phyloP scores from a whole-genome alignment of 768 basidiomycete species.

The Tylopilus sp. region DNA sequence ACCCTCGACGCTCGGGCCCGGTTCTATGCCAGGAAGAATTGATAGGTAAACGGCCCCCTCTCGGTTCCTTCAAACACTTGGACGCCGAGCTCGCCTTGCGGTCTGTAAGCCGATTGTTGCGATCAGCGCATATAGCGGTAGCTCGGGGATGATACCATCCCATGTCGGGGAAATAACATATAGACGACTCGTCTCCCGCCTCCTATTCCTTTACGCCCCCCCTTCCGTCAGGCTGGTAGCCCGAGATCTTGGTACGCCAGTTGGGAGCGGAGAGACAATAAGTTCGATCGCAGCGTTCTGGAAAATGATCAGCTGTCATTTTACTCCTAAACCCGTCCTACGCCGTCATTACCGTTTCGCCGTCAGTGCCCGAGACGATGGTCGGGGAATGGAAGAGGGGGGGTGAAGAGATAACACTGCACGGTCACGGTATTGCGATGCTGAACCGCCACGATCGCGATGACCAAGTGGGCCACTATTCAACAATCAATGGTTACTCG shows the following conservation, averaged over 20 bases:
- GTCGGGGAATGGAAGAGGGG: background rate
- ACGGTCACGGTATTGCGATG: background rate
- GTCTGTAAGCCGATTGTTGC: too few relatives aligned
- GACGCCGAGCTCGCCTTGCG: background rate
- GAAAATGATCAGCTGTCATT: background rate
- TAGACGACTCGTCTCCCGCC: background rate
- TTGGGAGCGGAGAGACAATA: background rate
- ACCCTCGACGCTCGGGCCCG: background rate
- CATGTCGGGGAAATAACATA: background rate
- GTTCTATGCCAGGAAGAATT: background rate
- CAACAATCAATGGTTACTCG: background rate
- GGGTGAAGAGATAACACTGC: background rate
- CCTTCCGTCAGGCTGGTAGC: background rate
- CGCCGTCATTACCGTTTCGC: background rate
- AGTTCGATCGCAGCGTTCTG: background rate
- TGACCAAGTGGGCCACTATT: background rate
- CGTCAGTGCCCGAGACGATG: background rate
- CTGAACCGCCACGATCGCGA: background rate
- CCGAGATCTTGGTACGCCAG: too few relatives aligned
- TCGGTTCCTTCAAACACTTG: too few relatives aligned
- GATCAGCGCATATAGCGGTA: background rate
- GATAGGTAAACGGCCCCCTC: too few relatives aligned
- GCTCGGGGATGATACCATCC: background rate
- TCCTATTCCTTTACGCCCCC: background rate
- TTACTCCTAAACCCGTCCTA: background rate